Evolutionary conservation across 345 rosid species (phyloP), one percentile per base, ranked within the genome.

Genomic region (Eutrema japonicum): DNA sequence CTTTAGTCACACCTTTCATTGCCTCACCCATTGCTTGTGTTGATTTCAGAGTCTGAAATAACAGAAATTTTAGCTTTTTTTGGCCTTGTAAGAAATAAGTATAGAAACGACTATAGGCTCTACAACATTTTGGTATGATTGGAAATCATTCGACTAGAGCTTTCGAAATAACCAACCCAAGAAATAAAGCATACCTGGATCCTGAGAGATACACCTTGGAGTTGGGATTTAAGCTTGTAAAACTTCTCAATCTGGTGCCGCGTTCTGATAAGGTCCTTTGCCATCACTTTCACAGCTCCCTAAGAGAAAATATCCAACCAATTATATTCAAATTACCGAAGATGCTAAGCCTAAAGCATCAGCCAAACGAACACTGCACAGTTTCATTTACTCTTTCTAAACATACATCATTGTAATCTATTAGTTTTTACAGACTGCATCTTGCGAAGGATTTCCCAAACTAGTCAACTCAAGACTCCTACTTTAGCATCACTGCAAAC

Each of bases 271-370:
- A 95, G 96, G 72, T 95, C 99, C 77, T 95, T 95, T 8, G 99
- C 99, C 99, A 95, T 95, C 78, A 95, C 91, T 80, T 85, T 92
- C 42, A 95, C 97, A 67, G 97, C 97, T 78, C 99, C 99, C 98
- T 94, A 87, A 30, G 32, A 77, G 32, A 59, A 65, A 37, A 52
- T 42, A 30, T 16, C 65, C 57, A 40, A 37, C 46, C 16, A 72
- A n/a, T 48, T 2, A 43, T 8, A 75, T 12, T 53, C 50, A 35
- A 32, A 32, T 14, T 10, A 33, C 6, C 30, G 40, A 16, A 36
- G 0, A 32, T 8, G 6, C 43, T 22, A 22, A 30, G 32, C 32
- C 32, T 22, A 60, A 60, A 60, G 49, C 36, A 43, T 43, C 3
- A 62, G 13, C 51, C 13, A 43, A 27, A 8, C 66, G 42, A 43